Evolutionary conservation across 2,329 filamentous ascomycete species (phyloP), one percentile per base, ranked within the genome.

Genomic region (Pseudogymnoascus sp.): DNA sequence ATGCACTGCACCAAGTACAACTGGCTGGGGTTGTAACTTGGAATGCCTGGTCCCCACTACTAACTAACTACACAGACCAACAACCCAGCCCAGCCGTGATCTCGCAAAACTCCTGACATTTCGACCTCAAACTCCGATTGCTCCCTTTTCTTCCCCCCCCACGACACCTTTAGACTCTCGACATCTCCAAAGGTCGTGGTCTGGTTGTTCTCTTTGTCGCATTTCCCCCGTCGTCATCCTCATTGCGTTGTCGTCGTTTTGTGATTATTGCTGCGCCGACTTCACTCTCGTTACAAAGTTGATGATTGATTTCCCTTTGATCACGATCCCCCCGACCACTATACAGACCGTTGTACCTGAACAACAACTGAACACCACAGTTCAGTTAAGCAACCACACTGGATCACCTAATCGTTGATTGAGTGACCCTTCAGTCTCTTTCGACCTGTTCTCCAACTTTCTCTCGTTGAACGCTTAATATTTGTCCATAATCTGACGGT

Each of bases 161-260:
- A 30, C 23, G 14, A 30, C 45, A 30, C 30, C 45, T 45, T 12
- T 45, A 45, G 41, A 45, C 41, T 33, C 41, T 63, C 58, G 61
- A 61, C 42, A 28, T 63, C 25, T 59, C 42, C 49, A 33, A 33
- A 58, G 42, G 36, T 38, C 30, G 38, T 64, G 58, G 55, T 33
- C 59, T 39, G 58, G 19, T 62, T 60, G 63, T 62, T 55, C 63
- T 62, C 60, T 66, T 65, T 65, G 64, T 63, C 64, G 61, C 61
- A 64, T 64, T 63, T 64, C 62, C 64, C 33, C 63, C 33, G n/a
- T 16, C 38, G 62, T 58, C 62, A 62, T 62, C 64, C 23, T 60
- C 60, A 41, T 39, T 60, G 39, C 23, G 16, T 60, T 58, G 63
- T 52, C 63, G 52, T 66, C 64, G 63, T 62, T 62, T 61, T 33